Evolutionary conservation across 1,284 basidiomycete genomes (phyloP), one percentile per base, ranked within the genome.

Genomic region (Coniferiporia sulphurascens): DNA sequence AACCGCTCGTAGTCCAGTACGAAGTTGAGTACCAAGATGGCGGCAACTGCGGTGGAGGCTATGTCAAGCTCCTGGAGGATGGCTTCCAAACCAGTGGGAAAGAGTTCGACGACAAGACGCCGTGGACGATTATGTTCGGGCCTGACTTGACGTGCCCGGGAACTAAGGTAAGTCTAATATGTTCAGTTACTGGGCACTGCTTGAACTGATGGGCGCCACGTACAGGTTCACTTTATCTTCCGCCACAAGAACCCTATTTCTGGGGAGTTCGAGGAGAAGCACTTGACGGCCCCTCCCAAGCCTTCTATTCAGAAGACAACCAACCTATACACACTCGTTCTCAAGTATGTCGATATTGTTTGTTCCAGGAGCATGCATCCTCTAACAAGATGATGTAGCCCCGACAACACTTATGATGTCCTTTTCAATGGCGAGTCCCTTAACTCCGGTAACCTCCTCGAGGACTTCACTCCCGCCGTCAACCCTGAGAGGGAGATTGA

Each of bases 1-100:
- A 97, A 77, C 92, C 96, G 46, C 81, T 99, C 53, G 95, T 99
- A 64, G 89, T 99, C 17, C 95, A 98, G 74, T 99, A 99, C 73
- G 97, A 99, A 75, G 95, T 96, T 77, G 98, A 99, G 80, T 93
- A 98, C 74, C 96, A 99, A 80, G 96, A 98, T 77, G 96, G 96
- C 60, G 93, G 98, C 61, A 95, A 96, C 77, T 99, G 97, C 69
- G 97, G 97, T 76, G 97, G 97, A 78, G 97, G 97, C 45, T 99
- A 99, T 78, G 77, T 99, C 78, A 99, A 99, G 79, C 87, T 99
- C 60, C 85, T 99, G 55, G 88, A 91, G 70, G 86, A 93, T 70
- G 94, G 93, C 63, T 92, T 95, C 81, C 89, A 94, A 75, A 89
- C 88, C 60, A 88, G 84, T 64, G 92, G 92, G 62, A 91, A 93